Percentiles rank a stretch among this genome's conserved stretches.
Evolutionary conservation across 495 filamentous ascomycete genomes (phyloP).

Genomic region (Xylaria bambusicola): DNA sequence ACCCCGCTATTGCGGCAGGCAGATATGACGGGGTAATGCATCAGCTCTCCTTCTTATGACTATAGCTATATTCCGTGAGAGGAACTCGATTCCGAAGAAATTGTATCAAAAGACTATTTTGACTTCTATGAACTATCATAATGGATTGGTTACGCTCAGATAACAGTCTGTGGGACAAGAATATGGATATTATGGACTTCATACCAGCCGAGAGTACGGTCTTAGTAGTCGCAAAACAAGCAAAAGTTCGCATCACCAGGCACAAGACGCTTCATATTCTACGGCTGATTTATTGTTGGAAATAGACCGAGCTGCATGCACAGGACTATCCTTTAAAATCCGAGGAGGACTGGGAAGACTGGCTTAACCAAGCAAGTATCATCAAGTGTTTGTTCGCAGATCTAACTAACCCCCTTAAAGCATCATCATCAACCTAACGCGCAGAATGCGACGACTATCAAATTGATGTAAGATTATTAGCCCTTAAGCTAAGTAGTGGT

Average conservation of each 20-base stretch:
- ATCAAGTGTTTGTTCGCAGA: not conserved
- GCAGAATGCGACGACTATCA: not conserved
- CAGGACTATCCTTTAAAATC: not conserved
- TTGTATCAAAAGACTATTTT: not conserved
- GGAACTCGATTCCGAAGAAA: not conserved
- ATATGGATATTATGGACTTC: not conserved
- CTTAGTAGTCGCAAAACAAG: not conserved
- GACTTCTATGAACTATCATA: not conserved
- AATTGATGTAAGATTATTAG: not conserved
- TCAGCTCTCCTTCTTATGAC: not conserved
- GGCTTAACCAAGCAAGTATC: not conserved
- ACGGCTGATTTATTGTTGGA: not conserved
- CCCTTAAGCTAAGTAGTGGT: too few relatives aligned
- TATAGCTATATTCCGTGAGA: not conserved
- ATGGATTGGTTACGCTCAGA: slow-evolving; percentile 7
- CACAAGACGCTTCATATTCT: not conserved
- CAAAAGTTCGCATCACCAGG: not conserved
- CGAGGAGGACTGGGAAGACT: slow-evolving; percentile 1
- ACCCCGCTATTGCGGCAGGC: not conserved
- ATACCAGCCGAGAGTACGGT: not conserved
- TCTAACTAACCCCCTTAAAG: not conserved
- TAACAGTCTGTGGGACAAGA: not conserved
- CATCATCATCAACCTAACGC: not conserved
- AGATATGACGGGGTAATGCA: not conserved
- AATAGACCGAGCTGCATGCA: not conserved